Percentiles rank a stretch among this genome's conserved stretches.
These are phyloP conservation scores for Cryphonectria naterciae DNA, from an alignment of 2,329 filamentous ascomycete species.

Conservation along the genomic window DNA sequence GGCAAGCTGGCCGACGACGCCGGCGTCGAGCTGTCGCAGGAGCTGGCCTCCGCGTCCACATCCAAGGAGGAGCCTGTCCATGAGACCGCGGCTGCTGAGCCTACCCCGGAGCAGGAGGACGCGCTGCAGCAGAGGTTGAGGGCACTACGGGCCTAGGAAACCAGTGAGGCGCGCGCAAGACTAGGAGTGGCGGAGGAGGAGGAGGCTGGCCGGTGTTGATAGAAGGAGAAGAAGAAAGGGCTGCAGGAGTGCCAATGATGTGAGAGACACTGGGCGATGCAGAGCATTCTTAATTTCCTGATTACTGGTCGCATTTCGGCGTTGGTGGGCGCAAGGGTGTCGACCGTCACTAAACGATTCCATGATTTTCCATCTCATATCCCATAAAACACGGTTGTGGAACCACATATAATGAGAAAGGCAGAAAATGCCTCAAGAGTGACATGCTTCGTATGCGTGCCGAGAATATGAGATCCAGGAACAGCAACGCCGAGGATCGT, in stretches of 20 bases:
- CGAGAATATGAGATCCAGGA: background rate
- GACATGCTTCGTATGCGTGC: background rate
- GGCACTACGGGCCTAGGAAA: conserved; percentile 55
- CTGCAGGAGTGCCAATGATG: background rate
- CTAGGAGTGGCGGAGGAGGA: background rate
- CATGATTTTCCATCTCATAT: background rate
- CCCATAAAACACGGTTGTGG: background rate
- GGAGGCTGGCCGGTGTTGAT: background rate
- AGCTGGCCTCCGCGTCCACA: conserved; percentile 65
- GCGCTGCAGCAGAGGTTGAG: conserved; percentile 66
- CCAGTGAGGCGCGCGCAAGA: background rate
- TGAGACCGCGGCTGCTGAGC: conserved; percentile 62
- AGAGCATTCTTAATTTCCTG: background rate
- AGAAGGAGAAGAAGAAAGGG: background rate
- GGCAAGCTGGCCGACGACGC: conserved; percentile 87
- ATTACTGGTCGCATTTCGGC: conserved; percentile 17
- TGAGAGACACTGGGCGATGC: background rate
- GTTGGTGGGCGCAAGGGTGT: conserved; percentile 23
- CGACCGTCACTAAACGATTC: conserved; percentile 13
- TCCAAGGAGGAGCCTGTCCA: conserved; percentile 60
- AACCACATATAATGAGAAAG: background rate
- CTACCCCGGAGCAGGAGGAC: conserved; percentile 79
- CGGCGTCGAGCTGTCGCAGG: conserved; percentile 78
- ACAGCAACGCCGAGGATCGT: background rate
- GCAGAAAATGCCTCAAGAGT: too few relatives aligned